Evolutionary conservation across 176 grass and related monocot genomes (phyloP).

Genomic region (Carex littledalei): DNA sequence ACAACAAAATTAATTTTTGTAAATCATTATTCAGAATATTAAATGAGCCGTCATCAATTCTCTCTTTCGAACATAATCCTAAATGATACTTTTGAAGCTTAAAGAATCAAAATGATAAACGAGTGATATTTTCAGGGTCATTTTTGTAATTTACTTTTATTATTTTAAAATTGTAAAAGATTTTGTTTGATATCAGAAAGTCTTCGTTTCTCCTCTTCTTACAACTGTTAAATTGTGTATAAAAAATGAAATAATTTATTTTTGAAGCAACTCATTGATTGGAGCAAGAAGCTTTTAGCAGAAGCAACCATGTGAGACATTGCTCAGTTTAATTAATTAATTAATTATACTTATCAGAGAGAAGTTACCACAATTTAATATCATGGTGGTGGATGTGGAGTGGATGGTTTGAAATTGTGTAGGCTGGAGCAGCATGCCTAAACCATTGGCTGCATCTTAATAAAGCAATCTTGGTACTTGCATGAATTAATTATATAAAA

Average conservation of each 20-base stretch:
- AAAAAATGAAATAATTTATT: background rate
- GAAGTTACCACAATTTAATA: background rate
- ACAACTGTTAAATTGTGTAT: background rate
- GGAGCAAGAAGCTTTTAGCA: conserved; percentile 5
- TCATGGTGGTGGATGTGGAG: background rate
- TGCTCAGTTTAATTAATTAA: background rate
- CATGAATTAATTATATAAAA: background rate
- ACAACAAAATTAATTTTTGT: too few species aligned
- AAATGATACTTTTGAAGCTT: too few species aligned
- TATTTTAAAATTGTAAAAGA: background rate
- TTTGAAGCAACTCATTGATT: conserved; percentile 9
- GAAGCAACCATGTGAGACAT: background rate
- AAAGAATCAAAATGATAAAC: too few species aligned
- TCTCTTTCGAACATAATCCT: too few species aligned
- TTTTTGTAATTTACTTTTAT: background rate
- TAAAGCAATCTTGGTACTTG: background rate
- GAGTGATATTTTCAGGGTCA: too few species aligned
- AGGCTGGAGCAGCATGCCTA: background rate
- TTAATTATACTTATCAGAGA: background rate
- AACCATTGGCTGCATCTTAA: background rate
- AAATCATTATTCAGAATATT: too few species aligned
- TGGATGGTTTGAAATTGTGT: background rate
- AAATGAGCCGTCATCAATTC: too few species aligned
- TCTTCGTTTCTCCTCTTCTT: background rate
- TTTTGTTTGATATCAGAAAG: background rate